These are phyloP conservation scores for Globisporangium lucens DNA, from an alignment of 352 stramenopile genomes.

Conservation along the genomic window DNA sequence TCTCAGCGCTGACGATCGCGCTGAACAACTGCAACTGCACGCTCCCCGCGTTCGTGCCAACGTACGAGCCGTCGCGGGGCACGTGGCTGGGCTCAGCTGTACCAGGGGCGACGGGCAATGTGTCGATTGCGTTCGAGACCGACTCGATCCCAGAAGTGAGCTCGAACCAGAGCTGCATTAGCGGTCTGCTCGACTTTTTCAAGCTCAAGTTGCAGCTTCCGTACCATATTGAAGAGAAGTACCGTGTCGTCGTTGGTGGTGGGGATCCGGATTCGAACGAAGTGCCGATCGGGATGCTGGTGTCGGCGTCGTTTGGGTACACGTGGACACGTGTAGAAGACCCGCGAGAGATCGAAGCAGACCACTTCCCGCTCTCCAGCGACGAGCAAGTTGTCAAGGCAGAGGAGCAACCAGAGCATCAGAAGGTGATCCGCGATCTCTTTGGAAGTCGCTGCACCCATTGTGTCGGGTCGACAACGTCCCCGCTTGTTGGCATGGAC, in stretches of 20 bases:
- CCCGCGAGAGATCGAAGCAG: slow-evolving; percentile 33
- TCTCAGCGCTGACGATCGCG: slow-evolving; percentile 71
- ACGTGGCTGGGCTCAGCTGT: slow-evolving; percentile 68
- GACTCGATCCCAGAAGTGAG: slow-evolving; percentile 68
- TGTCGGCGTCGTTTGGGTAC: slow-evolving; percentile 70
- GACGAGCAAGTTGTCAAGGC: slow-evolving; percentile 1
- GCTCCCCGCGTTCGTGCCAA: slow-evolving; percentile 68
- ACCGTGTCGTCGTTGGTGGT: slow-evolving; percentile 24
- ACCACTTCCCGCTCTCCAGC: slow-evolving; percentile 9
- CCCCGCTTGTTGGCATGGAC: slow-evolving; percentile 51
- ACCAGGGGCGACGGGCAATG: slow-evolving; percentile 65
- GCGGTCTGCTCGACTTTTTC: slow-evolving; percentile 76
- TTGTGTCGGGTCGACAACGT: slow-evolving; percentile 31
- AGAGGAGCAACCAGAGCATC: slow-evolving; percentile 7
- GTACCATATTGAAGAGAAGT: slow-evolving; percentile 58
- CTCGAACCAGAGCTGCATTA: slow-evolving; percentile 75
- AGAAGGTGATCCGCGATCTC: slow-evolving; percentile 27
- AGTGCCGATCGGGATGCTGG: slow-evolving; percentile 50
- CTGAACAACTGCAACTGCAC: slow-evolving; percentile 83
- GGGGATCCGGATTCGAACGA: slow-evolving; percentile 29
- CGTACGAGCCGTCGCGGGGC: slow-evolving; percentile 49
- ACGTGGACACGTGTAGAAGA: slow-evolving; percentile 46
- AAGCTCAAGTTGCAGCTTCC: slow-evolving; percentile 74
- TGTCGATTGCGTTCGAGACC: slow-evolving; percentile 76
- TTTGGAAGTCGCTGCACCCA: slow-evolving; percentile 35